Evolutionary conservation across 768 basidiomycete genomes (phyloP).

Genomic region (Pisolithus marmoratus): DNA sequence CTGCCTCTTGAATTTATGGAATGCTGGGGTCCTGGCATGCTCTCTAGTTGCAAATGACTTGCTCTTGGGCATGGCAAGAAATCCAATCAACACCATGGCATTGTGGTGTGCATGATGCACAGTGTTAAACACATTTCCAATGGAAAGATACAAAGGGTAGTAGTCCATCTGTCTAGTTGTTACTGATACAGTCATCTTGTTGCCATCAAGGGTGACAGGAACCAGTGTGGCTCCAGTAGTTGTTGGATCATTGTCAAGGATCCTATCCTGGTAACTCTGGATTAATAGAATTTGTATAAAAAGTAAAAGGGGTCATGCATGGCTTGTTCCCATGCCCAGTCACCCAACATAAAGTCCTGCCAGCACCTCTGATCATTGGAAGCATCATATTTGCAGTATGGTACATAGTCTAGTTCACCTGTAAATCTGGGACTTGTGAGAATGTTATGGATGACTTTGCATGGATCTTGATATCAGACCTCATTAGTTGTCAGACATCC

Average conservation of each 20-base stretch:
- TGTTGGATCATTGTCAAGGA: constrained; percentile 7
- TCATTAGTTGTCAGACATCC: no score
- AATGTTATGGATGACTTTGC: not conserved
- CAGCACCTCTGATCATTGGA: no score
- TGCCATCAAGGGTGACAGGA: constrained; percentile 5
- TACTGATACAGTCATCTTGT: constrained; percentile 9
- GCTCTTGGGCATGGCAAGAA: constrained; percentile 5
- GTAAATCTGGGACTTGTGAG: constrained; percentile 17
- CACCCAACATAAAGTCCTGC: constrained; percentile 7
- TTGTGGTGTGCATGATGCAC: constrained; percentile 1
- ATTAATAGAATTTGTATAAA: not conserved
- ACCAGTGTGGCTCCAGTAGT: constrained; percentile 19
- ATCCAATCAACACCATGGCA: not conserved
- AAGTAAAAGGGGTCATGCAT: not conserved
- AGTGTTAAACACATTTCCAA: constrained; percentile 6
- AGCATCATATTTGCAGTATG: constrained; percentile 6
- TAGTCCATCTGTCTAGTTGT: constrained; percentile 2
- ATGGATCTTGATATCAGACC: no score
- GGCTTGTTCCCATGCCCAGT: constrained; percentile 12
- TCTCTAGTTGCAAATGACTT: not conserved
- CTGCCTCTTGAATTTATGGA: constrained; percentile 15
- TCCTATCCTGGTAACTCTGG: constrained; percentile 1
- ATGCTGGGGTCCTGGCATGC: constrained; percentile 2
- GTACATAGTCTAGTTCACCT: constrained; percentile 14
- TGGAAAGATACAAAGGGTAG: constrained; percentile 7